Evolutionary conservation across 148 eudicot species (phyloP).

Genomic region (Nepenthes gracilis): DNA sequence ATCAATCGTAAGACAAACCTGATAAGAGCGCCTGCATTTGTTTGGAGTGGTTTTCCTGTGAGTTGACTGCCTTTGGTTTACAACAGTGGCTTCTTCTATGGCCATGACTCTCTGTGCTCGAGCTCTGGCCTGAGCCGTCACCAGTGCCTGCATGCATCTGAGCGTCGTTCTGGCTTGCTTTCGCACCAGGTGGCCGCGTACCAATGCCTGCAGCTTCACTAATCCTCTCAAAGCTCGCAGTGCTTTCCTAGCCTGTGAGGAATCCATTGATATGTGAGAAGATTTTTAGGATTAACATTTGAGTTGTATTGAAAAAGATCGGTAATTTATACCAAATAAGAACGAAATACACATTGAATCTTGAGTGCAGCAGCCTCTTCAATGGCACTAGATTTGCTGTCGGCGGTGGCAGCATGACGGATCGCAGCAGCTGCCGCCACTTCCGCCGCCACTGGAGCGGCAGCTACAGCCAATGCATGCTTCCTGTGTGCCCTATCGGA

Average conservation of each 20-base stretch:
- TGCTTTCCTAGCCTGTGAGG: constrained; percentile 74
- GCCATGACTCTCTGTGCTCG: constrained; percentile 56
- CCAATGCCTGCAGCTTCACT: constrained; percentile 91
- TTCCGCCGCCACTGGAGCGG: constrained; percentile 21
- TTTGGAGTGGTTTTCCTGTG: constrained; percentile 37
- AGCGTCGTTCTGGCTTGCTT: constrained; percentile 84
- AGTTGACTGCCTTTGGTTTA: constrained; percentile 25
- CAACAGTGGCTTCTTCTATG: constrained; percentile 25
- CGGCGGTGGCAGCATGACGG: constrained; percentile 3
- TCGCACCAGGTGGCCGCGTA: constrained; percentile 80
- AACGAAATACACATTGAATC: constrained; percentile 75
- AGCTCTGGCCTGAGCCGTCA: constrained; percentile 74
- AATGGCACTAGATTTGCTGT: constrained; percentile 11
- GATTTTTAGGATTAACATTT: neutral
- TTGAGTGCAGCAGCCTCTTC: constrained; percentile 60
- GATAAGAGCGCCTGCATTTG: constrained; percentile 28
- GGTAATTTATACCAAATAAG: constrained; percentile 42
- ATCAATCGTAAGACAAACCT: constrained; percentile 14
- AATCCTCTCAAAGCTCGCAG: constrained; percentile 72
- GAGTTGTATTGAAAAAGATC: neutral
- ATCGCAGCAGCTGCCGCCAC: constrained; percentile 36
- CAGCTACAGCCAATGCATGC: constrained; percentile 39
- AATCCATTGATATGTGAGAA: neutral
- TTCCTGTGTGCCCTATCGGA: constrained; percentile 24
- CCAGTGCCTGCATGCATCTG: constrained; percentile 82